phyloP scores from a whole-genome alignment of 805 yeast species.

The Cephaloascus albidus region DNA sequence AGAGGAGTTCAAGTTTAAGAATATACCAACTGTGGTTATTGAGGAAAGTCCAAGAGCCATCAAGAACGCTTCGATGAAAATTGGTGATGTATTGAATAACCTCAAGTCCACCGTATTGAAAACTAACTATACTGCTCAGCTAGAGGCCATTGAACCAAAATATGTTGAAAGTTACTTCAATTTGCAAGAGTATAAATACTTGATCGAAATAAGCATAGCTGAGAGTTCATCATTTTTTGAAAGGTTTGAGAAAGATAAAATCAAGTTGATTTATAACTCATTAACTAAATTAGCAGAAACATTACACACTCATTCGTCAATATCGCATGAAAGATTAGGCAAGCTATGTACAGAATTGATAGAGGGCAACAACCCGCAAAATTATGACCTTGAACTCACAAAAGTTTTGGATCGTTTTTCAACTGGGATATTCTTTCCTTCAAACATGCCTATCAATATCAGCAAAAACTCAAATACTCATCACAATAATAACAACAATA shows the following conservation, averaged over 20 bases:
- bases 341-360: slow-evolving; percentile 13
- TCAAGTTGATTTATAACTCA: slow-evolving; percentile 21
- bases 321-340: slow-evolving; percentile 15
- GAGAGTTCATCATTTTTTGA: slow-evolving; percentile 15
- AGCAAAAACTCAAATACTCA: slow-evolving; percentile 9
- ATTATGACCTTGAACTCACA: slow-evolving; percentile 14
- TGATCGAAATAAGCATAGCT: slow-evolving; percentile 18
- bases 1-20: not conserved
- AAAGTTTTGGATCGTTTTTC: slow-evolving; percentile 14
- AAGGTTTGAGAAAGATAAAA: slow-evolving; percentile 23
- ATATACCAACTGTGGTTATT: not conserved
- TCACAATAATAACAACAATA: slow-evolving; percentile 11
- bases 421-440: slow-evolving; percentile 30
- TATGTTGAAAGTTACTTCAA: slow-evolving; percentile 25
- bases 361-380: slow-evolving; percentile 9
- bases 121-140: slow-evolving; percentile 17
- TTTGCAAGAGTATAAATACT: slow-evolving; percentile 19
- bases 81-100: slow-evolving; percentile 21
- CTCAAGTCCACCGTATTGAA: slow-evolving; percentile 21
- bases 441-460: slow-evolving; percentile 18
- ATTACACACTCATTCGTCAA: slow-evolving; percentile 15
- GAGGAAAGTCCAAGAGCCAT: slow-evolving; percentile 4
- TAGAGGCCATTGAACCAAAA: slow-evolving; percentile 16
- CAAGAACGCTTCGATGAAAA: slow-evolving; percentile 14
- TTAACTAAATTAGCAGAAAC: slow-evolving; percentile 24